Evolutionary conservation across 2,329 filamentous ascomycete genomes (phyloP).

Genomic region (Sporothrix humicola): DNA sequence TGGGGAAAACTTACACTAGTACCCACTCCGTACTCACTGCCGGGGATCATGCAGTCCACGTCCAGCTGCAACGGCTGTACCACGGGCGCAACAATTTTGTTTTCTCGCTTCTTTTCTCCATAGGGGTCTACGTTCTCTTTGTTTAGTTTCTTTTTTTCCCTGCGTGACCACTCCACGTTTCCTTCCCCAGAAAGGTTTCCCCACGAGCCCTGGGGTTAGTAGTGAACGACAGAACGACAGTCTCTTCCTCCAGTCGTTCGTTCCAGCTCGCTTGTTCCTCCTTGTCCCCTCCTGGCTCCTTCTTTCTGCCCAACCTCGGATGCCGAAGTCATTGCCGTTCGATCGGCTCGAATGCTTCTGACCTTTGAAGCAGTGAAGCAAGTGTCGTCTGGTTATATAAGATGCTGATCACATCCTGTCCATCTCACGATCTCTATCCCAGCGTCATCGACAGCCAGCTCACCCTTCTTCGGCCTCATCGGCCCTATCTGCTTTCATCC

Average conservation of each 20-base stretch:
- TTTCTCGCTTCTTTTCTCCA: background rate
- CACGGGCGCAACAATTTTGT: background rate
- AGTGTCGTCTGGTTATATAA: slow-evolving; percentile 11
- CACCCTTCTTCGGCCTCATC: background rate
- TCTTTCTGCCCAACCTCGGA: background rate
- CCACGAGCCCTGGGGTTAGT: background rate
- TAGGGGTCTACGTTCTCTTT: background rate
- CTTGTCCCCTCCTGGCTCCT: background rate
- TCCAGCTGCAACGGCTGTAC: slow-evolving; percentile 5
- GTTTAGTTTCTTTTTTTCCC: background rate
- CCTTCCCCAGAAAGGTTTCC: background rate
- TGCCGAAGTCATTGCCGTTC: background rate
- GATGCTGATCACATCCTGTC: background rate
- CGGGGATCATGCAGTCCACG: background rate
- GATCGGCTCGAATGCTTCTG: background rate
- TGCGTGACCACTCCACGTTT: slow-evolving; percentile 6
- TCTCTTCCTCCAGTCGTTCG: background rate
- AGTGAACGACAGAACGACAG: background rate
- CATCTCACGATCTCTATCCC: slow-evolving; percentile 5
- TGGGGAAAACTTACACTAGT: background rate
- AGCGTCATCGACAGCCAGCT: background rate
- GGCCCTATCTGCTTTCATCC: background rate
- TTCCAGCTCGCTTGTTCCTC: background rate
- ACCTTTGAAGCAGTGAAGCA: background rate
- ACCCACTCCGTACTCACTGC: background rate